These are phyloP conservation scores for Dictyostelium capitatum DNA, from an alignment of 78 protist species.

Conservation along the genomic window DNA sequence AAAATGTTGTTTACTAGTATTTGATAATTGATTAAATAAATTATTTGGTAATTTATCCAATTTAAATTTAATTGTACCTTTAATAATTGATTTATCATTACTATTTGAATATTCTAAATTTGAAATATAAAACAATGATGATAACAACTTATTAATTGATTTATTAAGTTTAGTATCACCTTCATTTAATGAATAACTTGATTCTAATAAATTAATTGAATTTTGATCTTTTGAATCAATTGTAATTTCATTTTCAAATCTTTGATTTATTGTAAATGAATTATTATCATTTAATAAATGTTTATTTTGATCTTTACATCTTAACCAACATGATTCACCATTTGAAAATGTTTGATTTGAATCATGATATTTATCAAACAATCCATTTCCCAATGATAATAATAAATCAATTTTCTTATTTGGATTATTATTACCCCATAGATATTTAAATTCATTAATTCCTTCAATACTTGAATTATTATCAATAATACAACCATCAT, in stretches of 20 bases:
- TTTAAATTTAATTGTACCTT: background rate
- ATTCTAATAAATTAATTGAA: background rate
- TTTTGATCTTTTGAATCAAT: background rate
- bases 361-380: no score
- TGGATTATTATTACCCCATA: constrained; percentile 20
- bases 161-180: background rate
- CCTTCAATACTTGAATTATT: background rate
- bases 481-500: constrained; percentile 7
- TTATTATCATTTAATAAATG: background rate
- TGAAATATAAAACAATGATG: background rate
- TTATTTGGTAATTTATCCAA: background rate
- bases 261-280: background rate
- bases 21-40: background rate
- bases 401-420: background rate
- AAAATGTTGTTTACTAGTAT: background rate
- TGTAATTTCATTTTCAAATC: background rate
- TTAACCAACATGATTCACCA: background rate
- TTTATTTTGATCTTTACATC: background rate
- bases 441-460: background rate
- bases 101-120: background rate
- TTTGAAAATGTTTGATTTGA: no score
- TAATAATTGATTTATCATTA: background rate
- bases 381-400: background rate
- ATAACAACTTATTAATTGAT: background rate
- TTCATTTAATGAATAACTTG: background rate